Base-by-base conservation (phyloP, 768 basidiomycete genomes). In the Austroboletus eburneus region DNA sequence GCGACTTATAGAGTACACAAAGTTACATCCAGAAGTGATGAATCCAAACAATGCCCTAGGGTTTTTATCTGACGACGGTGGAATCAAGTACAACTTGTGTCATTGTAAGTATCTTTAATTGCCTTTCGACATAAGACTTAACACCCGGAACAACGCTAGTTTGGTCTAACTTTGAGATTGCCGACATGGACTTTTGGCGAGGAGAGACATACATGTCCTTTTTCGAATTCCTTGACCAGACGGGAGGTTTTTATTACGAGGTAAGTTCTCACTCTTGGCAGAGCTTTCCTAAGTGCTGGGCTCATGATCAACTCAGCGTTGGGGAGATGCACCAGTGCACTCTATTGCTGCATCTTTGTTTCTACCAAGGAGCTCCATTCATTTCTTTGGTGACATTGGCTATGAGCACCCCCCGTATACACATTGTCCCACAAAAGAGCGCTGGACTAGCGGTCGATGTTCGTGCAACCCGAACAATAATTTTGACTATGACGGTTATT, bases 151-250 rank as follows among this genome's bases (percentile, higher is more conserved):
- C 13, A 18, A 43, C 4, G 39, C 13, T 22, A 91, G 88, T 91
- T 71, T 93, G 91, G 91, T 88, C 83, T 54, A 96, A 94, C 67
- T 95, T 96, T 53, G 92, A 96, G 66, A 94, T 96, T 42, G 92
- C 72, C 5, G 81, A 83, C 56, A 76, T 94, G 51, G 83, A 89
- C 49, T 80, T 95, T 55, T 93, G 89, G 89, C 74, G 91, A 55
- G 71, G 82, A 16, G 83, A 92, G 50, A 81, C 85, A 0, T 96
- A 96, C 63, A 74, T 72, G 52, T 80, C 85, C 49, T 95, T 83
- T 72, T 95, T 95, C 57, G 83, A 91, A 35, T 79, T 78, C 63
- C 76, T 96, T 9, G 93, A 95, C 41, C 60, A 73, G 39, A 71
- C 74, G 21, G 92, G 92, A 46, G 91, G 91, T 2, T 91, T 94